phyloP scores from a whole-genome alignment of 441 rosid genomes.

The Pelargonium fulgidum region DNA sequence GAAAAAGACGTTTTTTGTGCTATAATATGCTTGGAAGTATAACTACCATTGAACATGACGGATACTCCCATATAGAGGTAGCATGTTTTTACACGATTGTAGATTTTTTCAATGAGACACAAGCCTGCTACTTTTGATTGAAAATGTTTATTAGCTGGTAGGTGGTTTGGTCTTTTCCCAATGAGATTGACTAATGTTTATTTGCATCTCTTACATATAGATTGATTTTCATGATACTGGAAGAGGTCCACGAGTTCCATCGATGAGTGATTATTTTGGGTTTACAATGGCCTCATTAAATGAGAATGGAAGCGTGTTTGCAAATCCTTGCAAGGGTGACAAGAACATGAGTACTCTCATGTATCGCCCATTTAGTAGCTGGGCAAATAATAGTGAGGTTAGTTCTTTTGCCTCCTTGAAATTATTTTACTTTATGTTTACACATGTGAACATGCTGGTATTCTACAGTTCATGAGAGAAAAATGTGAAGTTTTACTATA shows the following conservation, averaged over 20 bases:
- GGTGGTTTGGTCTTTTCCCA: constrained; percentile 11
- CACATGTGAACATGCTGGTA: not conserved
- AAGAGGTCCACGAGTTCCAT: constrained; percentile 81
- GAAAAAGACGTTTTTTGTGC: constrained; percentile 76
- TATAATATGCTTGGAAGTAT: constrained; percentile 88
- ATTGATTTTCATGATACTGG: constrained; percentile 95
- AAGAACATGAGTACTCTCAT: constrained; percentile 88
- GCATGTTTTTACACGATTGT: not conserved
- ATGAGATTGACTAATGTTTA: constrained; percentile 17
- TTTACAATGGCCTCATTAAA: constrained; percentile 87
- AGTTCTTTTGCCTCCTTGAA: constrained; percentile 16
- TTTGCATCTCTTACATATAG: constrained; percentile 34
- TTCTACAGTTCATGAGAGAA: constrained; percentile 6
- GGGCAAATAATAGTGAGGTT: constrained; percentile 95
- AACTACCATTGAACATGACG: constrained; percentile 81
- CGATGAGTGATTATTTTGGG: constrained; percentile 92
- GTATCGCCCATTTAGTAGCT: constrained; percentile 84
- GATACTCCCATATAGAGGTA: constrained; percentile 91
- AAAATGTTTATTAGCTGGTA: constrained; percentile 2
- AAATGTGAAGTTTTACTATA: constrained; percentile 9
- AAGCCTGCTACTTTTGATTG: not conserved
- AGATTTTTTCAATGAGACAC: not conserved
- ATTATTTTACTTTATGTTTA: constrained; percentile 4
- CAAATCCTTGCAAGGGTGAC: constrained; percentile 86
- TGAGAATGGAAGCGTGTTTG: constrained; percentile 85